phyloP scores from a whole-genome alignment of 2,329 filamentous ascomycete genomes.

The Penicillium sp. region DNA sequence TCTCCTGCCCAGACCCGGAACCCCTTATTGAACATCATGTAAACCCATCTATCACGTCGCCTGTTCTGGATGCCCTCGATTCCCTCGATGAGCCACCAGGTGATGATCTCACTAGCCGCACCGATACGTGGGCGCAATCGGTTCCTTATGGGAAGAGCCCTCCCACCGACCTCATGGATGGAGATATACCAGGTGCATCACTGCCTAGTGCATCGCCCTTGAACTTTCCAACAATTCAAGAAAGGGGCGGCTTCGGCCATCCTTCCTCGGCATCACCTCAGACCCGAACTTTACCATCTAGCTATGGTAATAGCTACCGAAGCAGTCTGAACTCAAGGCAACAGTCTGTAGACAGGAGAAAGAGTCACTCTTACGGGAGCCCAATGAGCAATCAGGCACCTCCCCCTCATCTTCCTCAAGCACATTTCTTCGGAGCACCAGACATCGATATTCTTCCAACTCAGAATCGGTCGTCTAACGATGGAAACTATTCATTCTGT shows the following conservation, averaged over 20 bases:
- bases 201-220: constrained; percentile 39
- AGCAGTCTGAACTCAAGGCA: constrained; percentile 38
- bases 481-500: constrained; percentile 70
- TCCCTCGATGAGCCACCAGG: constrained; percentile 31
- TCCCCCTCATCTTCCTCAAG: constrained; percentile 69
- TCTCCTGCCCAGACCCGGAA: constrained; percentile 30
- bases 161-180: constrained; percentile 38
- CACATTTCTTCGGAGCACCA: constrained; percentile 73
- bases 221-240: constrained; percentile 38
- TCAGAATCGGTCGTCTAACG: constrained; percentile 20
- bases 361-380: constrained; percentile 38
- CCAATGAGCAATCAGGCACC: constrained; percentile 46
- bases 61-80: constrained; percentile 40
- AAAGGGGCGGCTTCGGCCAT: constrained; percentile 40
- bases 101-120: constrained; percentile 36
- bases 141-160: constrained; percentile 47
- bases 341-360: constrained; percentile 37
- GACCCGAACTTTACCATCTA: constrained; percentile 41
- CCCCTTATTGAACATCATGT: constrained; percentile 20
- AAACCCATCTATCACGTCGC: constrained; percentile 32
- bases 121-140: constrained; percentile 45
- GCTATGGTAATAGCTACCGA: constrained; percentile 40
- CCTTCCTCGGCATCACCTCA: constrained; percentile 46
- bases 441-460: constrained; percentile 62
- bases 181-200: constrained; percentile 36